Base-by-base conservation (phyloP, 768 basidiomycete species). In the Leccinum disarticulatum region DNA sequence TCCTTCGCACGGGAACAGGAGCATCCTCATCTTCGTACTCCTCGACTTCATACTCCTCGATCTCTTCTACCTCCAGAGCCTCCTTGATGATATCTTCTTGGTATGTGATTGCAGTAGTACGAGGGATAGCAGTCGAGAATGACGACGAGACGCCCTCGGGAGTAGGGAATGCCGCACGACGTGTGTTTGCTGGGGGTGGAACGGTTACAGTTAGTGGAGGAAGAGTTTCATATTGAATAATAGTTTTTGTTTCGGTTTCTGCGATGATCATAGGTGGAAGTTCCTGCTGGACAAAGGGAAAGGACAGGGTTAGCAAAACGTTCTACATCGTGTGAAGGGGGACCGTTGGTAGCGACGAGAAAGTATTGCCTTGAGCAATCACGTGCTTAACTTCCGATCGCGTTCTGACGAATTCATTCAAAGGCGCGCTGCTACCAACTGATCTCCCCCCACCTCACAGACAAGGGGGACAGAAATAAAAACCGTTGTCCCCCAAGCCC, bases 401-500 rank as follows among this genome's bases (percentile, higher is more conserved):
- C 60, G 60, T 68, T 64, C 46, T 55, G 64, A 71, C 74, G 75
- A 72, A 68, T 70, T 72, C 22, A 56, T 56, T 5, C 49, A 56
- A 49, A 51, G 27, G 57, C 57, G 52, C 63, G 62, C 62, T 65
- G 68, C 65, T 61, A 73, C 75, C 72, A 73, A 77, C 68, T 68
- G 69, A 66, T 66, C 70, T 68, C 67, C 74, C 74, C 74, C 56
- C 73, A 72, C 74, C 70, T 25, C 66, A 65, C 62, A 79, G 84
- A 86, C 86, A 76, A 85, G 87, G 88, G 88, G 88, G 87, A 89
- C 85, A 72, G 58, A 84, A 81, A 60, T 49, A 77, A 78, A 79
- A 78, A 81, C 86, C 86, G 83, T 84, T 81, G 84, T 87, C 88
- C 89, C 90, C 90, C 88, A 85, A 90, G 87, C 89, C 89, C 89